A percentile compares a stretch with the other conserved stretches of the same genome.
Evolutionary conservation across 2,329 filamentous ascomycete genomes (phyloP).

Genomic region (Sporothrix mexicana): DNA sequence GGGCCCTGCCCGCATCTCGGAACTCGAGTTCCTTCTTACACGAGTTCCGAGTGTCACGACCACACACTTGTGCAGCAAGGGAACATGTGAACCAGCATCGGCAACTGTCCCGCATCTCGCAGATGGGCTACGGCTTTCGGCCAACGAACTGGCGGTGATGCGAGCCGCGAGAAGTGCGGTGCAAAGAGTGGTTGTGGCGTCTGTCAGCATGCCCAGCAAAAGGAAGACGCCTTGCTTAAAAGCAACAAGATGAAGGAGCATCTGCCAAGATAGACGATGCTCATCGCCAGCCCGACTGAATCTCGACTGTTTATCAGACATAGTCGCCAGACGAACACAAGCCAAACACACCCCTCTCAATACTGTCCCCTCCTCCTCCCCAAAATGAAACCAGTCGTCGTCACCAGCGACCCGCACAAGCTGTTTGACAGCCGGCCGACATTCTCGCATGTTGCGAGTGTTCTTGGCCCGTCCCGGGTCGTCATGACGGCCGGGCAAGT

Average conservation of each 20-base stretch:
- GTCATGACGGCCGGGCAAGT: conserved; percentile 35
- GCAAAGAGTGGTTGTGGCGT: neutral
- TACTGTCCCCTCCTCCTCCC: neutral
- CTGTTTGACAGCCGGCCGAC: conserved; percentile 32
- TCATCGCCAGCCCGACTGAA: neutral
- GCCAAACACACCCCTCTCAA: too few relatives aligned
- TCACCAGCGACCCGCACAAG: conserved; percentile 30
- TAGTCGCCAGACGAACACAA: too few relatives aligned
- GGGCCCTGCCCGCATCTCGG: conserved; percentile 25
- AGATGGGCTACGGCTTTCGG: neutral
- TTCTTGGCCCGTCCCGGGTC: conserved; percentile 13
- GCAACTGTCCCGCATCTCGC: conserved; percentile 11
- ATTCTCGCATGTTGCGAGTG: conserved; percentile 32
- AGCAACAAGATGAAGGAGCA: neutral
- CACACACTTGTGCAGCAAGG: neutral
- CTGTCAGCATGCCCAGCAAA: neutral
- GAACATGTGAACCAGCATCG: neutral
- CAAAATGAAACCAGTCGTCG: conserved; percentile 28
- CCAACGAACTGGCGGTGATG: neutral
- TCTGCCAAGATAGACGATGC: neutral
- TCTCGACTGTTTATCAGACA: neutral
- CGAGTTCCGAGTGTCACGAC: conserved; percentile 15
- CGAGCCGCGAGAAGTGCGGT: neutral
- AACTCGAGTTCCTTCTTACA: neutral
- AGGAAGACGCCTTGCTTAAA: conserved; percentile 2